Evolutionary conservation across 495 filamentous ascomycete species (phyloP).

Genomic region (Penicillium longicatenatum): DNA sequence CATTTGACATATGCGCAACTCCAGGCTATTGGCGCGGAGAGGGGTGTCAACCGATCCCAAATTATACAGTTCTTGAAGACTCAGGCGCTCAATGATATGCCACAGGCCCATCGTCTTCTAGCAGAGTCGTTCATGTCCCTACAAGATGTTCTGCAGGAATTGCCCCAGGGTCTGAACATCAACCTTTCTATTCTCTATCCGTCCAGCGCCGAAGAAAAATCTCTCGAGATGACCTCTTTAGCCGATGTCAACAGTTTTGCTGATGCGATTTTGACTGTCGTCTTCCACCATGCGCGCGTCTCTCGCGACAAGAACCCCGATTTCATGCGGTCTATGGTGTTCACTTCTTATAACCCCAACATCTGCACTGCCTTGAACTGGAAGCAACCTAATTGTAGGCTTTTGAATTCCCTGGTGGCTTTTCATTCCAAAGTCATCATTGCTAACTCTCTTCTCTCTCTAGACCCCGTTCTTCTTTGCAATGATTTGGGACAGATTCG

Average conservation of each 20-base stretch:
- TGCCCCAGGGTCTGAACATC: conserved; percentile 78
- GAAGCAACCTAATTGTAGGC: conserved; percentile 96
- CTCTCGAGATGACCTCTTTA: conserved; percentile 65
- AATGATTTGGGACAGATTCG: conserved; percentile 76
- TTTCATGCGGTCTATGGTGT: conserved; percentile 81
- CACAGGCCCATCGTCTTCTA: conserved; percentile 66
- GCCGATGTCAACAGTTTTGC: conserved; percentile 85
- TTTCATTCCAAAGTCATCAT: background rate
- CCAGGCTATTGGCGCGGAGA: conserved; percentile 59
- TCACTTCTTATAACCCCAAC: conserved; percentile 85
- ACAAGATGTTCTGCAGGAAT: conserved; percentile 66
- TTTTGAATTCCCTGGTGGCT: background rate
- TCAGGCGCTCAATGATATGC: conserved; percentile 55
- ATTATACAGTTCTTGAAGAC: conserved; percentile 50
- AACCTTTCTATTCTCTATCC: conserved; percentile 89
- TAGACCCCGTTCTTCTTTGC: conserved; percentile 89
- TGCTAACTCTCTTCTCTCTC: background rate
- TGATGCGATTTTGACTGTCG: conserved; percentile 77
- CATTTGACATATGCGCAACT: conserved; percentile 77
- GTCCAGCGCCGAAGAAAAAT: conserved; percentile 66
- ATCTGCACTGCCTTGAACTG: conserved; percentile 94
- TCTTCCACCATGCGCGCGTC: conserved; percentile 87
- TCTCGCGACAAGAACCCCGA: conserved; percentile 68
- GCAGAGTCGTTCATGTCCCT: conserved; percentile 75
- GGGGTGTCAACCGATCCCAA: conserved; percentile 37